Conservation (phyloP, 345 rosid species). For the Viola odorata region DNA sequence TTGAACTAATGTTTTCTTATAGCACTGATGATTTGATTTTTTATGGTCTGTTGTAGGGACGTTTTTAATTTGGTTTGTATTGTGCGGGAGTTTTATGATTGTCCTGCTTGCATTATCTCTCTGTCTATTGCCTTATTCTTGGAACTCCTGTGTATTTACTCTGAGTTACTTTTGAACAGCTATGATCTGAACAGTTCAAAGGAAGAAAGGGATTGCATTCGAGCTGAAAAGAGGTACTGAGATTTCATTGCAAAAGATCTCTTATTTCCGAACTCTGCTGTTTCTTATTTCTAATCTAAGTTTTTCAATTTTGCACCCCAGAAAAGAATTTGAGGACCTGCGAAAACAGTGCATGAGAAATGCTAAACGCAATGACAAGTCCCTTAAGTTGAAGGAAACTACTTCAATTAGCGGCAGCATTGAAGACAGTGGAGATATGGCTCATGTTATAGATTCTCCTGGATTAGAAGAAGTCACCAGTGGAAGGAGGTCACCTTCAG, state of each 20-base stretch:
- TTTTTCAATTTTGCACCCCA: constrained; percentile 24
- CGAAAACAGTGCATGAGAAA: constrained; percentile 52
- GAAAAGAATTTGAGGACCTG: constrained; percentile 62
- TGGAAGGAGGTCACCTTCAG: constrained; percentile 24
- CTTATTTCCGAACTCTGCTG: background rate
- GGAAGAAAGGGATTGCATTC: constrained; percentile 56
- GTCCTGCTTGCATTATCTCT: background rate
- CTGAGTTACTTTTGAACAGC: constrained; percentile 34
- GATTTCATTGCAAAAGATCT: background rate
- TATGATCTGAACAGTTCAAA: constrained; percentile 58
- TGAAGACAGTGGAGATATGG: constrained; percentile 34
- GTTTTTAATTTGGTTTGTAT: background rate
- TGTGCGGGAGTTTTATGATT: background rate
- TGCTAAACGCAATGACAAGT: constrained; percentile 33
- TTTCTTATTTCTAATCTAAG: background rate
- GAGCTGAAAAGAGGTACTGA: constrained; percentile 53
- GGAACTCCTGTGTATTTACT: background rate
- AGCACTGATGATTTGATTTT: no score
- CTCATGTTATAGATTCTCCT: constrained; percentile 46
- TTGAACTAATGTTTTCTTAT: no score
- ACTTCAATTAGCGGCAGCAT: constrained; percentile 31
- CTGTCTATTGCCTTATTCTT: background rate
- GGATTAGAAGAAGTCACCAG: constrained; percentile 36
- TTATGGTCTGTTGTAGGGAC: background rate
- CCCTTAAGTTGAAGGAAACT: constrained; percentile 34